Base-by-base conservation (phyloP, 305 asterid species). In the Ilex paraguariensis region DNA sequence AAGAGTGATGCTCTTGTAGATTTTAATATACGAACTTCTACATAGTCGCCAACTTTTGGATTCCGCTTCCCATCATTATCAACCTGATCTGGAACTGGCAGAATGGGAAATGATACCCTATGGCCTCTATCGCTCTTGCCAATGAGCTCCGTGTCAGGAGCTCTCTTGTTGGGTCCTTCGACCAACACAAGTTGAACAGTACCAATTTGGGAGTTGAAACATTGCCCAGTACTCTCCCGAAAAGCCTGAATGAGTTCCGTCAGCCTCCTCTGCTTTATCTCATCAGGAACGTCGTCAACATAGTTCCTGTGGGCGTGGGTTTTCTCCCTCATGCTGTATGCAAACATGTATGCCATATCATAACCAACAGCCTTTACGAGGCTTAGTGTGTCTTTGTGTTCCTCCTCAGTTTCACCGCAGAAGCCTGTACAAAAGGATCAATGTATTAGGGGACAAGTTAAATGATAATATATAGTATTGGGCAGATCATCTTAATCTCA, bases 281-380 rank as follows among this genome's bases (percentile, higher is more conserved):
- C 84, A 10, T 85, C 95, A 46, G 95, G 93, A 68, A 87, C 90
- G 77, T 89, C 98, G 64, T 92, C 98, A 7, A 54, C 79, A 63
- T 92, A 92, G 75, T 85, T 92, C 73, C 97, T 78, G 65, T 89
- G 97, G 53, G 98, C 98, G 52, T 92, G 97, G 55, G 98, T 92
- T 85, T 92, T 92, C 76, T 87, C 98, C 76, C 98, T 87, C 96
- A 89, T 89, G 81, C 98, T 89, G 86, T 89, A 92, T 64, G 96
- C 98, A 82, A 92, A 92, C 97, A 92, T 89, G 79, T 85, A 92
- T 50, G 98, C 98, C 98, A 92, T 88, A 62, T 91, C 96, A 71
- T 88, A 91, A 42, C 92, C 85, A 36, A 91, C 95, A 8, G 88
- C 68, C 66, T 79, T 77, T 5, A 87, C 55, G n/a, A 88, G 88